These are phyloP conservation scores for barrel medic (Medicago truncatula) DNA, from an alignment of 306 rosid species.

Conservation along the genomic window DNA sequence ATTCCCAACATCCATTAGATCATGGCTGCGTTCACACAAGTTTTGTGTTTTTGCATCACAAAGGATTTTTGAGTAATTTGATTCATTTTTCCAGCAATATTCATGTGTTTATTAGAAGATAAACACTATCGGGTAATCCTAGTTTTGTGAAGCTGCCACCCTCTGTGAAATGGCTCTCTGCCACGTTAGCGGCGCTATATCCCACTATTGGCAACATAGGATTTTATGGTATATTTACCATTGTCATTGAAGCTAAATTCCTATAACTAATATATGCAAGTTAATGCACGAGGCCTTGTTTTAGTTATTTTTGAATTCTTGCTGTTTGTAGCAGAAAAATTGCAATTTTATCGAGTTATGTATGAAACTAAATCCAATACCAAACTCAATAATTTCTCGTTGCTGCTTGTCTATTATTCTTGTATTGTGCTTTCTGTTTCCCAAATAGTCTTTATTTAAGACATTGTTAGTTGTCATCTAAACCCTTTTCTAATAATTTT, in stretches of 20 bases:
- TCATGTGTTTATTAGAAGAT: no score
- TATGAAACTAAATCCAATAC: conserved; percentile 1
- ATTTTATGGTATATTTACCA: not conserved
- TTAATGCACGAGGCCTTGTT: not conserved
- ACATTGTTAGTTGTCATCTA: not conserved
- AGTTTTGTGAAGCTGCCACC: no score
- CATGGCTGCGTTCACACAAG: no score
- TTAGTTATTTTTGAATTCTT: conserved; percentile 5
- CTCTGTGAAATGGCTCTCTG: not conserved
- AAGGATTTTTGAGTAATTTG: no score
- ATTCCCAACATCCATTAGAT: no score
- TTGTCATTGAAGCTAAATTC: not conserved
- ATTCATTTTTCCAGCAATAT: no score
- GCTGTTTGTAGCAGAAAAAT: not conserved
- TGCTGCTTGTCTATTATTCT: conserved; percentile 8
- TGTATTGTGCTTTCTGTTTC: not conserved
- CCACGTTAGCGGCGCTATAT: not conserved
- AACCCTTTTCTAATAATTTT: not conserved
- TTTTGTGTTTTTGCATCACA: no score
- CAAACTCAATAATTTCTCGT: not conserved
- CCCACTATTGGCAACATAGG: not conserved
- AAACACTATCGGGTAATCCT: no score
- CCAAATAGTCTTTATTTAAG: not conserved
- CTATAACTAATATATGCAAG: not conserved
- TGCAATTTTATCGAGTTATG: not conserved